Evolutionary conservation across 2,329 filamentous ascomycete species (phyloP).

Genomic region (Calonectria pseudoturangicola): DNA sequence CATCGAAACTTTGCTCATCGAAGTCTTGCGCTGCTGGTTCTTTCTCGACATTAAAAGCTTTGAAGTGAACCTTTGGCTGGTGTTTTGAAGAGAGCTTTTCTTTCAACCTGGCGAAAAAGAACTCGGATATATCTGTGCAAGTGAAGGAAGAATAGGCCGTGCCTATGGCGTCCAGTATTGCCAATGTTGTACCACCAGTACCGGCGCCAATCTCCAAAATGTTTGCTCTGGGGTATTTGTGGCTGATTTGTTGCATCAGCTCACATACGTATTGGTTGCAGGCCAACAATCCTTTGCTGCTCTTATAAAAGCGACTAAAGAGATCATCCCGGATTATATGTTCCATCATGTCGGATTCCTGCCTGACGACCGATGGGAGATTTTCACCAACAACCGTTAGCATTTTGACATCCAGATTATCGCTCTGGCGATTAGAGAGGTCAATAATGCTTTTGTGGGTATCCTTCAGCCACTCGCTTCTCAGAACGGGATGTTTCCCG

Average conservation of each 20-base stretch:
- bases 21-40: background rate
- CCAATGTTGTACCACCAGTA: background rate
- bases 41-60: constrained; percentile 5
- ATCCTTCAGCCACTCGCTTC: background rate
- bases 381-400: background rate
- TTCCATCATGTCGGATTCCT: constrained; percentile 6
- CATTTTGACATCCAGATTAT: background rate
- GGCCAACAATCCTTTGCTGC: background rate
- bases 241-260: background rate
- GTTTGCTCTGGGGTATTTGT: background rate
- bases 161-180: constrained; percentile 1
- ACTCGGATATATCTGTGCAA: constrained; percentile 2
- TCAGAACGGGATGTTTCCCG: background rate
- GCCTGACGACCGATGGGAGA: background rate
- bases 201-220: constrained; percentile 2
- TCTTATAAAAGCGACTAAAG: constrained; percentile 3
- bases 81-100: background rate
- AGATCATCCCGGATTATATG: background rate
- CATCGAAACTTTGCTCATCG: background rate
- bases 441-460: background rate
- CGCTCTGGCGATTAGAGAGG: background rate
- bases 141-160: background rate
- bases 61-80: background rate
- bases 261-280: background rate
- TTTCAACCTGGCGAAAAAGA: background rate